These are phyloP conservation scores for Pulveroboletus sp. DNA, from an alignment of 768 basidiomycete species.

Conservation along the genomic window DNA sequence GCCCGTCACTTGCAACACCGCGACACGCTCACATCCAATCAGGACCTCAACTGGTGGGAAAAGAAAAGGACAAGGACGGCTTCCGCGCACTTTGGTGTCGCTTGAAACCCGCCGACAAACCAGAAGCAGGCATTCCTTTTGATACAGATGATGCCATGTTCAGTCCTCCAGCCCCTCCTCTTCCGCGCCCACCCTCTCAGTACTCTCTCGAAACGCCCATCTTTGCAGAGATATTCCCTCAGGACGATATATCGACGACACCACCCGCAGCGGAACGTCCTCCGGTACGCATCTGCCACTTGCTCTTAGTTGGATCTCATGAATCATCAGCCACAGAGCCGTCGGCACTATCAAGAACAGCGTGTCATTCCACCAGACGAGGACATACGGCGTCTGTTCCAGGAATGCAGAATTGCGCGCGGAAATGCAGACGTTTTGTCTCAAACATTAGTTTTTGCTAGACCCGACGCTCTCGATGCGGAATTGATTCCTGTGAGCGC, in stretches of 20 bases:
- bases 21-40: neutral
- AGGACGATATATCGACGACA: conserved; percentile 24
- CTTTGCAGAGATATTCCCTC: conserved; percentile 35
- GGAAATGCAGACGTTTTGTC: conserved; percentile 77
- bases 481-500: conserved; percentile 62
- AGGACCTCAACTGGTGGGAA: conserved; percentile 22
- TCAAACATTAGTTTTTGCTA: conserved; percentile 66
- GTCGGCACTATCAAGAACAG: conserved; percentile 23
- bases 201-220: conserved; percentile 35
- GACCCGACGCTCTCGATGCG: conserved; percentile 65
- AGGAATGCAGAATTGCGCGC: conserved; percentile 81
- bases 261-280: conserved; percentile 26
- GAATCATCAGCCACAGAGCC: conserved; percentile 7
- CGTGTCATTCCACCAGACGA: conserved; percentile 73
- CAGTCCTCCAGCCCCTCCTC: conserved; percentile 51
- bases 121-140: conserved; percentile 81
- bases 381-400: conserved; percentile 77
- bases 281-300: conserved; percentile 12
- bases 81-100: conserved; percentile 78
- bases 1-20: too few relatives aligned
- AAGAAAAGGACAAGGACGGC: conserved; percentile 42
- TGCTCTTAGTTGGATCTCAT: neutral
- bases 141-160: conserved; percentile 81
- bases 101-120: conserved; percentile 76
- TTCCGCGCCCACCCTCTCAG: conserved; percentile 29